These are phyloP conservation scores for Akebia trifoliata DNA, from an alignment of 164 flowering plant species.

Conservation along the genomic window DNA sequence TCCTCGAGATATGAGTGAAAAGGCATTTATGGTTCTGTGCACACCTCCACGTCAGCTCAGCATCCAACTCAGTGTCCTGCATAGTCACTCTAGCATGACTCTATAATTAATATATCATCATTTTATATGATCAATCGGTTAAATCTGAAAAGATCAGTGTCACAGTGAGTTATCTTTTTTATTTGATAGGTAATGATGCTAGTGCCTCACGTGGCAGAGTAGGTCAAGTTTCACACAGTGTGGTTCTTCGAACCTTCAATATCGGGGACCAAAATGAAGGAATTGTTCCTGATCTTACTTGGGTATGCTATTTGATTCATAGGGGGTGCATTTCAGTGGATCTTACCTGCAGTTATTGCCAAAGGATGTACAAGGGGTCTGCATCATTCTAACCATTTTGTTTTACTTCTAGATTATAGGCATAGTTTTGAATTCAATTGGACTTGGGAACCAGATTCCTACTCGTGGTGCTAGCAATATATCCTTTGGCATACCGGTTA, in stretches of 20 bases:
- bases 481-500: constrained; percentile 40
- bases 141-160: too few species aligned
- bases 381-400: background rate
- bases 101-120: too few species aligned
- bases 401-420: constrained; percentile 66
- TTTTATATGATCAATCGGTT: too few species aligned
- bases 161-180: too few species aligned
- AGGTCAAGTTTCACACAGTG: constrained; percentile 86
- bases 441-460: constrained; percentile 49
- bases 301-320: constrained; percentile 40
- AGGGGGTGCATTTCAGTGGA: background rate
- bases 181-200: constrained; percentile 53
- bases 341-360: background rate
- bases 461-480: constrained; percentile 29
- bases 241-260: constrained; percentile 84
- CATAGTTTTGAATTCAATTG: constrained; percentile 80
- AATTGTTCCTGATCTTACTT: constrained; percentile 56
- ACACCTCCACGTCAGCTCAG: too few species aligned
- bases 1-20: too few species aligned
- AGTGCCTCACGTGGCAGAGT: constrained; percentile 53
- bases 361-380: background rate
- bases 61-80: too few species aligned
- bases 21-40: too few species aligned
- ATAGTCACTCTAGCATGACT: too few species aligned
- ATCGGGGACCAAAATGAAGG: constrained; percentile 84